Evolutionary conservation across 2,329 filamentous ascomycete species (phyloP).

Genomic region (Neofusicoccum cordaticola): DNA sequence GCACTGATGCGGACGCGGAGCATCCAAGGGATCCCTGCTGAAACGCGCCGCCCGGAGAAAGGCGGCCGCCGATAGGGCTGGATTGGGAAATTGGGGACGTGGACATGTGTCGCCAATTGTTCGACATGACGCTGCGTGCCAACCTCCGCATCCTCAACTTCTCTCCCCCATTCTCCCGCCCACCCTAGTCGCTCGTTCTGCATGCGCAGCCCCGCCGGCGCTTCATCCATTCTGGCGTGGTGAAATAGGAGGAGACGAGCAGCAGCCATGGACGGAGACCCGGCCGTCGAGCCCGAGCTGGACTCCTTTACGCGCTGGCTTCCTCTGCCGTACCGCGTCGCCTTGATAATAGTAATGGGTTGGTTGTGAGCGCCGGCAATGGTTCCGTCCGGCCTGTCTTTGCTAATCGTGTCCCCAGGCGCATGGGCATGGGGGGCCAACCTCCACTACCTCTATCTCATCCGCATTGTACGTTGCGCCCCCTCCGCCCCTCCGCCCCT

Average conservation of each 20-base stretch:
- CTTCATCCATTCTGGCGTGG: background rate
- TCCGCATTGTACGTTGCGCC: constrained; percentile 63
- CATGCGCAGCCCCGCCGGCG: constrained; percentile 3
- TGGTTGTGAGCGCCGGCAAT: constrained; percentile 31
- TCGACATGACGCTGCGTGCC: background rate
- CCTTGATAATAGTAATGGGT: constrained; percentile 83
- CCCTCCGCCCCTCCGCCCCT: background rate
- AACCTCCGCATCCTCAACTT: background rate
- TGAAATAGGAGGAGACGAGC: constrained; percentile 12
- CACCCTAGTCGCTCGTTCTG: background rate
- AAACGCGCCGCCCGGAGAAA: background rate
- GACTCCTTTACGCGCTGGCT: constrained; percentile 85
- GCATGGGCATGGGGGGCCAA: constrained; percentile 96
- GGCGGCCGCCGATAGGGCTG: constrained; percentile 14
- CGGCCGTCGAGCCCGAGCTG: constrained; percentile 63
- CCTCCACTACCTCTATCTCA: constrained; percentile 76
- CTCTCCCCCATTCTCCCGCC: background rate
- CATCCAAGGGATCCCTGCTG: background rate
- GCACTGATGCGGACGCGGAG: no score
- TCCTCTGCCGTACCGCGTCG: constrained; percentile 85
- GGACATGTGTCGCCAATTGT: constrained; percentile 8
- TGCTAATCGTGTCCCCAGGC: constrained; percentile 50
- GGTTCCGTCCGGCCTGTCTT: background rate
- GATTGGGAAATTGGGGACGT: constrained; percentile 5
- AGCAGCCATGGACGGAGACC: constrained; percentile 66